Percentiles rank a stretch among this genome's conserved stretches.
These are phyloP conservation scores for Ustilago esculenta DNA, from an alignment of 1,284 basidiomycete species.

Conservation along the genomic window DNA sequence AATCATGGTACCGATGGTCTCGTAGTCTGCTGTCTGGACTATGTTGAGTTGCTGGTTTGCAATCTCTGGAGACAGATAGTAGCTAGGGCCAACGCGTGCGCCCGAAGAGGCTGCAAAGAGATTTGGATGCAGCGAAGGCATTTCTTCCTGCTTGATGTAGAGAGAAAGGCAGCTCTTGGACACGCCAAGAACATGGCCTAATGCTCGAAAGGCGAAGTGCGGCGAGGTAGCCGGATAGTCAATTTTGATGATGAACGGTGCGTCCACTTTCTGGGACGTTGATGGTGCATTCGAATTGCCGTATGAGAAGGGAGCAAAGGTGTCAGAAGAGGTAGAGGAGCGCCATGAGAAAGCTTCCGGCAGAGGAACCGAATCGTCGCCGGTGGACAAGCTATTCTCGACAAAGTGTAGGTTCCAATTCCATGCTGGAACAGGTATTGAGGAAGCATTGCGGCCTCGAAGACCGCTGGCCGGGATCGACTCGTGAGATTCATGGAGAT, in stretches of 20 bases:
- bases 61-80: conserved; percentile 13
- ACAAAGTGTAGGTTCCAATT: conserved; percentile 34
- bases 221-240: conserved; percentile 25
- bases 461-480: conserved; percentile 9
- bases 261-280: not conserved
- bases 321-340: conserved; percentile 26
- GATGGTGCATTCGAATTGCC: not conserved
- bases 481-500: not conserved
- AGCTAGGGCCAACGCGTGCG: not conserved
- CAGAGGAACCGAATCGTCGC: not conserved
- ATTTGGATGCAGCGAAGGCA: conserved; percentile 12
- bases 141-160: not conserved
- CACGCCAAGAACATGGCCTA: conserved; percentile 50
- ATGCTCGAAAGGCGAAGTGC: conserved; percentile 43
- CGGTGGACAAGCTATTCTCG: not conserved
- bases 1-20: conserved; percentile 67
- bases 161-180: conserved; percentile 24
- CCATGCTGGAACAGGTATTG: conserved; percentile 11
- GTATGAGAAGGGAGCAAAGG: conserved; percentile 12
- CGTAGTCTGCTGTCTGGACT: conserved; percentile 39
- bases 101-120: conserved; percentile 12
- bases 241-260: conserved; percentile 12
- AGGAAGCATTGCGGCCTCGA: not conserved
- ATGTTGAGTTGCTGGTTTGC: conserved; percentile 31
- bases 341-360: conserved; percentile 6